Conservation (phyloP, 169 alveolate genomes). For the Eimeria brunetti region DNA sequence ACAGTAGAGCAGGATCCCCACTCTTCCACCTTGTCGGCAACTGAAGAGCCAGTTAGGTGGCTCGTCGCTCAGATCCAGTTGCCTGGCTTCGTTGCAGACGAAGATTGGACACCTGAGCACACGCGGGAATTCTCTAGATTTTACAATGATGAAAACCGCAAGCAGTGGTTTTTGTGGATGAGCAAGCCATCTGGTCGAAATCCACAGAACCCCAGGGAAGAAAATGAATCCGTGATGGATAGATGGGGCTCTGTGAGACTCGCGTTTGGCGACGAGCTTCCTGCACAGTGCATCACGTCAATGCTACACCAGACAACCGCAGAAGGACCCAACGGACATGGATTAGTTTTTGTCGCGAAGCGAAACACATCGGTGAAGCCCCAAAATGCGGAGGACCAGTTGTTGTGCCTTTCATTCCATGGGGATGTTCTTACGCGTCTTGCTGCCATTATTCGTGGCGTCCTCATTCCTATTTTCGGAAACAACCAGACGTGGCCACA, state of each 20-base stretch:
- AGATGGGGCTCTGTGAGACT: constrained; percentile 15
- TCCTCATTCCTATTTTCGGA: constrained; percentile 41
- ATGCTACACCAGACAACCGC: constrained; percentile 6
- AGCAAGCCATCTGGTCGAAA: not conserved
- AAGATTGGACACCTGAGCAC: constrained; percentile 68
- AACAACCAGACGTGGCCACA: constrained; percentile 52
- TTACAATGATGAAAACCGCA: constrained; percentile 20
- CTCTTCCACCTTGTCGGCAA: not conserved
- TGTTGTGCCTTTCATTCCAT: constrained; percentile 45
- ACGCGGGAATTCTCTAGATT: constrained; percentile 43
- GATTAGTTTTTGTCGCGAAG: constrained; percentile 35
- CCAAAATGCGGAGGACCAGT: constrained; percentile 24
- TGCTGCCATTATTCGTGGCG: constrained; percentile 52
- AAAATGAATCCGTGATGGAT: not conserved
- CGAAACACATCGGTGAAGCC: not conserved
- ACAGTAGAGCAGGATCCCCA: not conserved
- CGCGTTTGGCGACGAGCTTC: constrained; percentile 48
- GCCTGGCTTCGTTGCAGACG: constrained; percentile 72
- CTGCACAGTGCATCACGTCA: constrained; percentile 15
- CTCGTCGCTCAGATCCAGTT: constrained; percentile 55
- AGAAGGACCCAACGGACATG: not conserved
- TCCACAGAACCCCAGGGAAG: not conserved
- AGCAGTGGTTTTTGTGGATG: constrained; percentile 63
- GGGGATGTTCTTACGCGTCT: constrained; percentile 36
- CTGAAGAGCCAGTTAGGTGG: constrained; percentile 24